Base-by-base conservation (phyloP, 2,329 filamentous ascomycete genomes). In the Talaromyces sp. region DNA sequence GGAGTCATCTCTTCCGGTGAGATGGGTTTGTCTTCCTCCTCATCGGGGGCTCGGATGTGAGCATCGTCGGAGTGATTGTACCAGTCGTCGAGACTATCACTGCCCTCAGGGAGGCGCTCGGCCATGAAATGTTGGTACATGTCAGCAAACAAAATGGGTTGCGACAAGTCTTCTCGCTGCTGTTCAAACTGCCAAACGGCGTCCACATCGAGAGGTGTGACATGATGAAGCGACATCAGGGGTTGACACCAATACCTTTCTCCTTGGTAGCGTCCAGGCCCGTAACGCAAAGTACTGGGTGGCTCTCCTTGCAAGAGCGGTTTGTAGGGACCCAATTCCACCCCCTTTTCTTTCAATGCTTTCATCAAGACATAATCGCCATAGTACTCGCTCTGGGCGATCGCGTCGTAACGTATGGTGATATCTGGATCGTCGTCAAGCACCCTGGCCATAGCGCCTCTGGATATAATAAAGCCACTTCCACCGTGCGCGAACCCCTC, bases 271-370 rank as follows among this genome's bases (percentile, higher is more conserved):
- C 65, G 67, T 18, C 54, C 67, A 18, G 68, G 69, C 1, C 69
- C 67, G 52, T 75, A 84, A 5, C 81, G 80, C 35, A 85, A 69
- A 9, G 80, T 82, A 40, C 74, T 79, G 3, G 82, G 81, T 68
- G 83, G 84, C 67, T 85, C 82, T 63, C 82, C 82, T 66, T 85
- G 84, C 67, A 85, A 77, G 50, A 82, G 81, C 1, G 83, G 83
- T 76, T 79, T 83, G 59, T 63, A 64, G 7, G 66, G 64, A 73
- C 76, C 75, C 54, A 81, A 72, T 8, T 75, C 71, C 1, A 85
- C 72, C 0, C 75, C 75, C n/a, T 80, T 80, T 54, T 84, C 79
- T 61, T 80, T 76, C 56, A 85, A 67, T 3, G 80, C 80, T 48
- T 78, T 66, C 8, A 77, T 77, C 40, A 85, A 76, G 42, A 84